Evolutionary conservation across 331 rosid genomes (phyloP).

Genomic region (Cucumis variabilis): DNA sequence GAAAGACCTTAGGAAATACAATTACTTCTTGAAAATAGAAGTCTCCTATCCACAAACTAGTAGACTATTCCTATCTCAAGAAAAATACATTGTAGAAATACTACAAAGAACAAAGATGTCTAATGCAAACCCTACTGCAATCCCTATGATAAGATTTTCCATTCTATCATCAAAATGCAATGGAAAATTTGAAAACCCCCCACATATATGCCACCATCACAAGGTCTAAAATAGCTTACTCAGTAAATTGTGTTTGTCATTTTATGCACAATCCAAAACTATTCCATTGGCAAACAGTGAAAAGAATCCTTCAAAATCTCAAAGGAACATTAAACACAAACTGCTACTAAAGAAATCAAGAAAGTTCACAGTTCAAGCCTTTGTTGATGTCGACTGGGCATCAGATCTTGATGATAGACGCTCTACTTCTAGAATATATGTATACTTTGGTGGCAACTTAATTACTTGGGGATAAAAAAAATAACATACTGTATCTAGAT

Average conservation of each 20-base stretch:
- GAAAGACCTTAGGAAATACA: too few relatives aligned
- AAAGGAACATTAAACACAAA: neutral
- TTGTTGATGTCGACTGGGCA: neutral
- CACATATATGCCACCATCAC: neutral
- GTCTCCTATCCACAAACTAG: too few relatives aligned
- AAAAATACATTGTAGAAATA: too few relatives aligned
- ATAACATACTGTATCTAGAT: neutral
- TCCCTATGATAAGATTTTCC: too few relatives aligned
- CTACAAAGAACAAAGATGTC: too few relatives aligned
- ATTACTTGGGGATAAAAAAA: neutral
- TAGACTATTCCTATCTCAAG: too few relatives aligned
- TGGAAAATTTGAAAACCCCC: too few relatives aligned
- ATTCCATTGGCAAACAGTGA: neutral
- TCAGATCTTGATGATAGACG: neutral
- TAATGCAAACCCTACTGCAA: too few relatives aligned
- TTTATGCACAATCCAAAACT: neutral
- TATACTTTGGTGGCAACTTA: neutral
- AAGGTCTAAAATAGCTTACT: too few relatives aligned
- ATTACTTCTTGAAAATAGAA: too few relatives aligned
- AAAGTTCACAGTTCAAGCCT: neutral
- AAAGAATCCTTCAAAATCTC: rapidly evolving
- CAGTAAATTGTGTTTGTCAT: neutral
- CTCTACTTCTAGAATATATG: neutral
- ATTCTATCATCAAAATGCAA: too few relatives aligned
- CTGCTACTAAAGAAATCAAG: neutral